A percentile compares a stretch with the other conserved stretches of the same genome.
Conservation (phyloP, 768 basidiomycete species). For the Amanita rimosa region DNA sequence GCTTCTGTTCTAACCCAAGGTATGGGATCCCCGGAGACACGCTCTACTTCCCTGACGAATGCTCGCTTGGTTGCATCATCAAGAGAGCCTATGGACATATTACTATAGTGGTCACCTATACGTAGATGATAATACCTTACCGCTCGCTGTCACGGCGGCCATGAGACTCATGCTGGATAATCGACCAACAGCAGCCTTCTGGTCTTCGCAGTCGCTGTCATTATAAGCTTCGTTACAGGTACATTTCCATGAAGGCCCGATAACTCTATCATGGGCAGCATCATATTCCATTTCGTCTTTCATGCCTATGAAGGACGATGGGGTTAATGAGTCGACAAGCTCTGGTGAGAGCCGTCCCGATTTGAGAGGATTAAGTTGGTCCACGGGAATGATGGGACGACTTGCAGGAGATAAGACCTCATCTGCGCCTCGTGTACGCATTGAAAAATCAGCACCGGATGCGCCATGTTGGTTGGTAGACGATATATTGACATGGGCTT, state of each 20-base stretch:
- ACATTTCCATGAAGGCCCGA: constrained; percentile 4
- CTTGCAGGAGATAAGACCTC: background rate
- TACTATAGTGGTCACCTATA: constrained; percentile 5
- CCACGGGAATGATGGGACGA: background rate
- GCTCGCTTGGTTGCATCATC: constrained; percentile 43
- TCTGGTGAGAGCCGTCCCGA: constrained; percentile 3
- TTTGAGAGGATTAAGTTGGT: constrained; percentile 1
- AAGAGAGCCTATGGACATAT: constrained; percentile 33
- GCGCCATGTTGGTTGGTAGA: background rate
- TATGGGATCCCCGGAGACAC: constrained; percentile 51
- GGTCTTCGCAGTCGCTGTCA: constrained; percentile 18
- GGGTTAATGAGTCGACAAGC: background rate
- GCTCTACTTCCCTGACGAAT: constrained; percentile 67
- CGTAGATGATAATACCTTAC: constrained; percentile 26
- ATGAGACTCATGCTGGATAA: constrained; percentile 90
- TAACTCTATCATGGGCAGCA: background rate
- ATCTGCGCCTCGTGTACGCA: background rate
- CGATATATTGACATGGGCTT: background rate
- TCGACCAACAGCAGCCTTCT: constrained; percentile 73
- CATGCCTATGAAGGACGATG: background rate
- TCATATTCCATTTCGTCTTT: constrained; percentile 3
- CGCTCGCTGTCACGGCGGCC: constrained; percentile 75
- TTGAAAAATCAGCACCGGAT: background rate
- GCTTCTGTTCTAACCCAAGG: constrained; percentile 82
- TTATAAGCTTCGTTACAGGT: constrained; percentile 8